These are phyloP conservation scores for Trypanosoma brucei DNA, from an alignment of 208 protist genomes.

Conservation along the genomic window DNA sequence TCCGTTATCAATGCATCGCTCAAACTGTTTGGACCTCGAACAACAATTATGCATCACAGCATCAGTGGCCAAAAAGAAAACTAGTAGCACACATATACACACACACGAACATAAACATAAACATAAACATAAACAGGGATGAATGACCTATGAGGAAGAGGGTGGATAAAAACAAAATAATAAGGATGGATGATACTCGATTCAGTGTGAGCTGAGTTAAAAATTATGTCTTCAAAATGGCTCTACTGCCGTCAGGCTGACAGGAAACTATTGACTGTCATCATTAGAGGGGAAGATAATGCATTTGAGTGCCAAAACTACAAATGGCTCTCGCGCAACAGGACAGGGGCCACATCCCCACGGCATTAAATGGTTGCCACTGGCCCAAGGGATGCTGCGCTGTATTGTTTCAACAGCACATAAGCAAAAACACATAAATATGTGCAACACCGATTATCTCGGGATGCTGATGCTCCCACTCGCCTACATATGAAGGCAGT, in stretches of 20 bases:
- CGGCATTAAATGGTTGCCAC: slow-evolving; percentile 11
- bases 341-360: slow-evolving; percentile 14
- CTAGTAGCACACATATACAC: not conserved
- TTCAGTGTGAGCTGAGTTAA: slow-evolving; percentile 13
- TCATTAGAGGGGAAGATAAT: not conserved
- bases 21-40: slow-evolving; percentile 8
- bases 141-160: not conserved
- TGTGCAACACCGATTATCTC: not conserved
- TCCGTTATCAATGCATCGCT: slow-evolving; percentile 2
- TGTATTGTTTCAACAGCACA: not conserved
- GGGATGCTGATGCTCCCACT: slow-evolving; percentile 5
- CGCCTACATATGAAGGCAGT: not conserved
- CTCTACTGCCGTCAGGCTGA: slow-evolving; percentile 6
- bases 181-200: not conserved
- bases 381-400: slow-evolving; percentile 16
- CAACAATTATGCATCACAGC: slow-evolving; percentile 3
- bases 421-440: too few relatives aligned
- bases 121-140: too few relatives aligned
- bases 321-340: slow-evolving; percentile 4
- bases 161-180: not conserved
- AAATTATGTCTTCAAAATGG: slow-evolving; percentile 3
- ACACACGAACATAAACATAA: too few relatives aligned
- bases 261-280: slow-evolving; percentile 14
- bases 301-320: too few relatives aligned
- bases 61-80: not conserved